Base-by-base conservation (phyloP, 306 rosid genomes). In the Coriaria nepalensis region DNA sequence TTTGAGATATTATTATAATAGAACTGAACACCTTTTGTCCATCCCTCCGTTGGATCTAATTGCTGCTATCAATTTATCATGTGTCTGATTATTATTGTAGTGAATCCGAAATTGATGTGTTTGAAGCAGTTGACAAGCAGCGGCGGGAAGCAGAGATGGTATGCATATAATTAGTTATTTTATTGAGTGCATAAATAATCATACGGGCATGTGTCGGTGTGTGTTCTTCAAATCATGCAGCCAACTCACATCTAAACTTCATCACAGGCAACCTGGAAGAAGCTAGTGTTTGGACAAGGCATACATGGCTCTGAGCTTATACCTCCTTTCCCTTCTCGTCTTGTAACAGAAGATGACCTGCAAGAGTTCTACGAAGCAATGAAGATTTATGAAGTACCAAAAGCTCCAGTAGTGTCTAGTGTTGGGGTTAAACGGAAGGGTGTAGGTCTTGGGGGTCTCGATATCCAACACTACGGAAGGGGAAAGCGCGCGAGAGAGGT, bases 401-500 rank as follows among this genome's bases (percentile, higher is more conserved):
- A 80, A 70, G 50, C 44, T 64, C 80, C 9, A 57, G 80, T 56
- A 53, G 73, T 41, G 9, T 57, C 88, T 57, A 67, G 55, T 64
- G 60, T 40, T 14, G 87, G 88, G 49, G 68, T 86, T 33, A 92
- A 92, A 79, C 71, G 94, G 58, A 92, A 92, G 72, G 10, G 86
- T 5, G 80, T 50, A 44, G 33, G 56, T 71, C 71, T 71, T 13
- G 98, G 96, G 51, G 74, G 90, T 50, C 93, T 62, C 52, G 96
- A 92, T 72, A 86, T 94, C 35, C 70, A 79, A 66, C 93, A 79
- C 0, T 92, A 92, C 65, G 99, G 99, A 63, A 74, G 99, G 62
- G 99, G 99, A 32, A 92, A 92, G 51, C 82, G 99, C 67, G 75
- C 99, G 45, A 82, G 99, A 82, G 99, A 92, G 99, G 99, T 92